phyloP scores from a whole-genome alignment of 352 stramenopile genomes.

The Globisporangium apiculatum region DNA sequence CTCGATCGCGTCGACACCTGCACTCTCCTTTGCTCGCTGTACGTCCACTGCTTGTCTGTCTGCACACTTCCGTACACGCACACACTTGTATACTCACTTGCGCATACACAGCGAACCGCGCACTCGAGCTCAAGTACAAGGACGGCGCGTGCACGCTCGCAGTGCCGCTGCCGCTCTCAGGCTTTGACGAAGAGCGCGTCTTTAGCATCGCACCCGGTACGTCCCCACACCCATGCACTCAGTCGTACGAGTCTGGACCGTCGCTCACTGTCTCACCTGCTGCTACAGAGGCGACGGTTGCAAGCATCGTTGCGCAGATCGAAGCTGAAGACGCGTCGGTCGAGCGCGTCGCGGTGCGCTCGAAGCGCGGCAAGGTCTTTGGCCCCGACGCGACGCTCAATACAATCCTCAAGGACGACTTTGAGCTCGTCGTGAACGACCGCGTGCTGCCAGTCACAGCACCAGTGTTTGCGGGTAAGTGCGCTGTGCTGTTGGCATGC shows the following conservation, averaged over 20 bases:
- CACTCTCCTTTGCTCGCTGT: conserved; percentile 14
- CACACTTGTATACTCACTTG: not conserved
- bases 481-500: too few relatives aligned
- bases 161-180: conserved; percentile 67
- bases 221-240: not conserved
- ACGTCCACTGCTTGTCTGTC: not conserved
- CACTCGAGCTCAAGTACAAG: conserved; percentile 77
- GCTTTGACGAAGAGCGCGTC: conserved; percentile 72
- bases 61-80: too few relatives aligned
- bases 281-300: conserved; percentile 59
- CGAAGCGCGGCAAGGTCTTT: conserved; percentile 50
- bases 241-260: not conserved
- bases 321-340: conserved; percentile 69
- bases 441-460: conserved; percentile 63
- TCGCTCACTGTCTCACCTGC: too few relatives aligned
- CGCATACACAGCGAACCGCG: conserved; percentile 17
- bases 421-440: conserved; percentile 78
- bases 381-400: conserved; percentile 53
- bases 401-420: conserved; percentile 71
- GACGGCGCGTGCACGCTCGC: conserved; percentile 69
- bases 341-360: conserved; percentile 58
- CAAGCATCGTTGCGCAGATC: conserved; percentile 66
- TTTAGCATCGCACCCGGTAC: conserved; percentile 67
- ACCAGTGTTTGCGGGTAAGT: conserved; percentile 53
- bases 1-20: conserved; percentile 12